Evolutionary conservation across 2,329 filamentous ascomycete species (phyloP).

Genomic region (Aspergillus phoenicis): DNA sequence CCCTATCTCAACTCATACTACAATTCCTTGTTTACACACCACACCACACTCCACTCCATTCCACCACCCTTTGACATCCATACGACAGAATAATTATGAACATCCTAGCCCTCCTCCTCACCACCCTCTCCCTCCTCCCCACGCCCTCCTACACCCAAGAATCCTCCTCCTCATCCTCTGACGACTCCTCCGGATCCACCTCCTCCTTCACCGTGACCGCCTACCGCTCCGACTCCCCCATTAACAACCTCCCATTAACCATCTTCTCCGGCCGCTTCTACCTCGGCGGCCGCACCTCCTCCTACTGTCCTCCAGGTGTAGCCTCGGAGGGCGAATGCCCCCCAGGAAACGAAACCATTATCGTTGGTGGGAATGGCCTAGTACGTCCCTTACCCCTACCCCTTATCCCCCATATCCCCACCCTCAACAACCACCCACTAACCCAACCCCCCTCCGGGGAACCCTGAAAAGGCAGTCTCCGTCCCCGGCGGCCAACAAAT

Average conservation of each 20-base stretch:
- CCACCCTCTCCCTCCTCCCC: background rate
- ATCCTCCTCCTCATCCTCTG: background rate
- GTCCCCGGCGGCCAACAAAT: constrained; percentile 66
- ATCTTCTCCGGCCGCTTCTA: constrained; percentile 52
- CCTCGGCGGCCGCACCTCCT: constrained; percentile 49
- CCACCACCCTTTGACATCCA: background rate
- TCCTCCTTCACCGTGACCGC: constrained; percentile 46
- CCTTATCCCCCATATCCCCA: background rate
- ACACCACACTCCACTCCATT: background rate
- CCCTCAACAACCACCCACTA: background rate
- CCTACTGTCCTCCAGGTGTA: constrained; percentile 52
- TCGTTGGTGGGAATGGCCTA: constrained; percentile 42
- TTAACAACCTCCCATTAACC: constrained; percentile 51
- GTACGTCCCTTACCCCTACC: constrained; percentile 25
- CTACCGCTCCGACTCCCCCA: constrained; percentile 48
- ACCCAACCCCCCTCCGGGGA: background rate
- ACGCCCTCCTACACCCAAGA: background rate
- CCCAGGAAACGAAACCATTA: constrained; percentile 50
- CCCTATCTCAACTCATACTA: too few relatives aligned
- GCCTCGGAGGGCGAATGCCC: constrained; percentile 39
- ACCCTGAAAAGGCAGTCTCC: constrained; percentile 43
- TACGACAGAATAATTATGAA: background rate
- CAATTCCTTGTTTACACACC: background rate
- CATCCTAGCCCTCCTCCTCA: background rate
- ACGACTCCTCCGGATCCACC: background rate